Evolutionary conservation across 352 stramenopile genomes (phyloP).

Genomic region (Blastocystis sp.): DNA sequence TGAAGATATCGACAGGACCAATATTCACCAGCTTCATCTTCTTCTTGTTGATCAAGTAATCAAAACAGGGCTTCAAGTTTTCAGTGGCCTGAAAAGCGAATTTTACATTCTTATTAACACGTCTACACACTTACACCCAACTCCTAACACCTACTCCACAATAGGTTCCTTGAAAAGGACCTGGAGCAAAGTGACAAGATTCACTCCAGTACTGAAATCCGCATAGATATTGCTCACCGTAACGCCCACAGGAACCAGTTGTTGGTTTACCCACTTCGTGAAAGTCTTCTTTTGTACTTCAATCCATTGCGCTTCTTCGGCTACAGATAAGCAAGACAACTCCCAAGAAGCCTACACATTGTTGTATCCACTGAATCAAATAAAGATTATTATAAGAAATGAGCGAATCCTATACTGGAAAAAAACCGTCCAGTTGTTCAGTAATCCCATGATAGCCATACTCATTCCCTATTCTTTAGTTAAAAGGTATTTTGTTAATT

Average conservation of each 20-base stretch:
- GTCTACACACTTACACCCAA: not conserved
- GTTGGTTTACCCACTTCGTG: slow-evolving; percentile 51
- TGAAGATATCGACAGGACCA: slow-evolving; percentile 51
- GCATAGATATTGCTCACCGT: not conserved
- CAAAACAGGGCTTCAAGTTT: slow-evolving; percentile 53
- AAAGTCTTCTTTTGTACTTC: slow-evolving; percentile 54
- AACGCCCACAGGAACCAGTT: not conserved
- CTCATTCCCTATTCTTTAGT: no score
- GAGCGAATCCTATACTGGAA: not conserved
- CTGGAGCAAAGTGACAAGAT: slow-evolving; percentile 46
- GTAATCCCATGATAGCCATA: not conserved
- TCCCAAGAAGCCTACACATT: not conserved
- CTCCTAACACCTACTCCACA: not conserved
- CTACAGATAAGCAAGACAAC: not conserved
- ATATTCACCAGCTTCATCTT: slow-evolving; percentile 57
- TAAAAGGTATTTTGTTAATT: no score
- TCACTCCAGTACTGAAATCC: slow-evolving; percentile 35
- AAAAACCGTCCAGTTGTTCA: not conserved
- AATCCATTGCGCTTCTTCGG: slow-evolving; percentile 52
- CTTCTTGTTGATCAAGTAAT: slow-evolving; percentile 44
- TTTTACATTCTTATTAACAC: slow-evolving; percentile 38
- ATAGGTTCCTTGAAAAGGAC: slow-evolving; percentile 55
- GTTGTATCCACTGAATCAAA: not conserved
- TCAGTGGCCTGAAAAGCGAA: slow-evolving; percentile 52
- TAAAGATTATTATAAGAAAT: not conserved